Conservation (phyloP, 169 alveolate species). For the Eimeria mitis region DNA sequence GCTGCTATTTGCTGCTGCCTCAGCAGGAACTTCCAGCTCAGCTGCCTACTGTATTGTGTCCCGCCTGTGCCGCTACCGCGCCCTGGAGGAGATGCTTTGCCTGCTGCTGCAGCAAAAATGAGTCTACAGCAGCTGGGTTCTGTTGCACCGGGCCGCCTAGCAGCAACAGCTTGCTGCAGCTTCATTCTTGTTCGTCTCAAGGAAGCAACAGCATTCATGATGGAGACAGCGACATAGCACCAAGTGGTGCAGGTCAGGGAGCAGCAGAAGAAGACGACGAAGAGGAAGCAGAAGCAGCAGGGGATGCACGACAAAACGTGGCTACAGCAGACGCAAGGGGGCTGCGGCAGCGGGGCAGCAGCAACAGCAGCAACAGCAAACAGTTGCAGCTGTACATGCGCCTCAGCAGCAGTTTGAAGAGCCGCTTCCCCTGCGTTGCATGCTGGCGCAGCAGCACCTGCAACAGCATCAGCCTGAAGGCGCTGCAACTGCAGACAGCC, state of each 20-base stretch:
- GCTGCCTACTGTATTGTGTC: constrained; percentile 26
- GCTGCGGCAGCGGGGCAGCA: constrained; percentile 43
- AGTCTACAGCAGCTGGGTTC: background rate
- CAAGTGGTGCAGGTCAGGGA: constrained; percentile 4
- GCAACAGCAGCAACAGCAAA: constrained; percentile 36
- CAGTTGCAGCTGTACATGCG: constrained; percentile 10
- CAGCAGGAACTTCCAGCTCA: constrained; percentile 59
- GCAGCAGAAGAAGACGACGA: constrained; percentile 33
- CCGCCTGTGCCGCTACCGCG: constrained; percentile 10
- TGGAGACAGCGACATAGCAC: constrained; percentile 17
- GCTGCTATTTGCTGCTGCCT: constrained; percentile 40
- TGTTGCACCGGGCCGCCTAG: background rate
- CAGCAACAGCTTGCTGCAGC: background rate
- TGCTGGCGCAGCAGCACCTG: constrained; percentile 50
- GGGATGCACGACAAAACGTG: background rate
- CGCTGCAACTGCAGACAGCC: constrained; percentile 8
- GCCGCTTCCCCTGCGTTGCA: constrained; percentile 27
- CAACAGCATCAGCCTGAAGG: constrained; percentile 23
- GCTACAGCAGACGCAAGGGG: background rate
- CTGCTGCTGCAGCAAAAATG: constrained; percentile 9
- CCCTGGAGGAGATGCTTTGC: constrained; percentile 4
- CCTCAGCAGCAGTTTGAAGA: constrained; percentile 66
- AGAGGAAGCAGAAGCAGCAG: background rate
- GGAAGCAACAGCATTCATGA: constrained; percentile 63
- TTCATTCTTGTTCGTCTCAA: constrained; percentile 24